Evolutionary conservation across 1,284 basidiomycete species (phyloP), one percentile per base, ranked within the genome.

Genomic region (Naganishia liquefaciens): DNA sequence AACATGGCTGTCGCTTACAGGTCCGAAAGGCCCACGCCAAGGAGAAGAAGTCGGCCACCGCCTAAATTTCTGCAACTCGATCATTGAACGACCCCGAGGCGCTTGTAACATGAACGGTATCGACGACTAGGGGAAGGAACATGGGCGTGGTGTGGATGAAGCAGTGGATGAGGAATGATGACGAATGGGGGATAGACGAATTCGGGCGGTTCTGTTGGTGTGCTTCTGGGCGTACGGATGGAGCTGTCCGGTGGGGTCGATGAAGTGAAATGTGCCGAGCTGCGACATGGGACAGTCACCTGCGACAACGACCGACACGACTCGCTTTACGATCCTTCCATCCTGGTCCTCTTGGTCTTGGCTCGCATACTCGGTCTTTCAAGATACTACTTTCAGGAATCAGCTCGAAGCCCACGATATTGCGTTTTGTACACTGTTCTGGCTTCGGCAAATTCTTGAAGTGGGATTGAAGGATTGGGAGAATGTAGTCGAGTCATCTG

Each of bases 11-110:
- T 23, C 13, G 23, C 28, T 63, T 23, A n/a, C 46, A 68, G 64
- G 74, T 77, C 69, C 72, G 77, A 68, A 78, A 79, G 76, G 78
- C 78, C 65, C 75, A 76, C 77, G 75, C 74, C 74, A 80, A 80
- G 76, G 79, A 80, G 79, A 78, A 77, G 76, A 80, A 80, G 77
- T 74, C 78, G 64, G 71, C 77, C 58, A 74, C 77, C 43, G 69
- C 67, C 49, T 70, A 70, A 70, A 66, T 53, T 46, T 40, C 60
- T 13, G 25, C 30, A 25, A 44, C 30, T 49, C 46, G 37, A 60
- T 10, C 55, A 47, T 44, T 61, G 47, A 44, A 61, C 43, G 39
- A 37, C 54, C 23, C 37, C 54, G 27, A 51, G 25, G 19, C 49
- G 49, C 28, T n/a, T 44, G 43, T 25, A 49, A 27, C 47, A 49